Evolutionary conservation across 129 eudicot species (phyloP).

Genomic region (Cynara cardunculus): DNA sequence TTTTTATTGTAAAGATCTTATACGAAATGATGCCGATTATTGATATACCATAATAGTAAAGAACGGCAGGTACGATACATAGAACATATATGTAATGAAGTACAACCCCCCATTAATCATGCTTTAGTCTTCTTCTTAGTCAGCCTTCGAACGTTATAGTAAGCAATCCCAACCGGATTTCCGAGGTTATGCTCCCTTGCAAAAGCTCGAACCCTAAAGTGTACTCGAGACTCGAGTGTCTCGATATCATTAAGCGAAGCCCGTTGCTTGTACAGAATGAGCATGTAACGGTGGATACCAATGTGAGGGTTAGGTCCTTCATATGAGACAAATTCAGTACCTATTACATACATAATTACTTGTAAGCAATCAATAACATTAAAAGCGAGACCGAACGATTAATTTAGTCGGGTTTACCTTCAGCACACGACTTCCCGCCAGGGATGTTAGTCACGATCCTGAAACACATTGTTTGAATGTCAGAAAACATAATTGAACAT

Average conservation of each 20-base stretch:
- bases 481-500: neutral
- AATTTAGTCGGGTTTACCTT: neutral
- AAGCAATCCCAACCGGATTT: slow-evolving; percentile 14
- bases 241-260: neutral
- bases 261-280: slow-evolving; percentile 14
- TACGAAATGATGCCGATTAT: neutral
- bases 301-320: slow-evolving; percentile 8
- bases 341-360: slow-evolving; percentile 2
- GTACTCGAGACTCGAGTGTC: neutral
- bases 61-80: neutral
- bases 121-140: neutral
- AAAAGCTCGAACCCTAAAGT: slow-evolving; percentile 7
- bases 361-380: neutral
- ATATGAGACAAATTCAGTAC: slow-evolving; percentile 15
- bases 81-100: neutral
- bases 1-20: neutral
- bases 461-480: neutral
- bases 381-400: neutral
- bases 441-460: slow-evolving; percentile 20
- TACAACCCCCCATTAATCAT: neutral
- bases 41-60: neutral
- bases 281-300: slow-evolving; percentile 16
- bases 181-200: slow-evolving; percentile 6
- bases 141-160: slow-evolving; percentile 21
- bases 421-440: neutral